Conservation (phyloP, 108 stramenopile genomes). For the Cyclostephanos tholiformis region DNA sequence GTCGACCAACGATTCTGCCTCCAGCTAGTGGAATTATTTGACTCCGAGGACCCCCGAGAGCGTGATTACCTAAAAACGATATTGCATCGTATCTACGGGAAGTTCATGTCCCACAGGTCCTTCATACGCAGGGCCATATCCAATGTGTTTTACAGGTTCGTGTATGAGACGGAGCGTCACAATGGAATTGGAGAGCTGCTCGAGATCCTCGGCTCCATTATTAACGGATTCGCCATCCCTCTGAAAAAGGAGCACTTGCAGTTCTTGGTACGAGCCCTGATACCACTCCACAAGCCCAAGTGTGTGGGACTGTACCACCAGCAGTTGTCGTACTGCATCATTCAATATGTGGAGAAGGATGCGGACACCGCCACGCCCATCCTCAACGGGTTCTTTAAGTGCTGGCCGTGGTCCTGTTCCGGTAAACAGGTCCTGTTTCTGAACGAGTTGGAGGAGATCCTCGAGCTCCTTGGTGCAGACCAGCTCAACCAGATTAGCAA, state of each 20-base stretch:
- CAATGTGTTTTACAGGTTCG: conserved; percentile 96
- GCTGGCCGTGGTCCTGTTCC: conserved; percentile 96
- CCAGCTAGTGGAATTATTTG: conserved; percentile 97
- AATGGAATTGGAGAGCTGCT: conserved; percentile 98
- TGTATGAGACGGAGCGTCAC: conserved; percentile 97
- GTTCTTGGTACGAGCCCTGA: conserved; percentile 93
- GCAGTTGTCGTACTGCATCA: conserved; percentile 99
- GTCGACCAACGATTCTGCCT: conserved; percentile 94
- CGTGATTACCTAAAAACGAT: conserved; percentile 99
- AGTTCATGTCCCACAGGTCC: conserved; percentile 98
- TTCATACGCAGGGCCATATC: conserved; percentile 97
- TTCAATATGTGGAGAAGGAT: conserved; percentile 99
- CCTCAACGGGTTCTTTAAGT: conserved; percentile 95
- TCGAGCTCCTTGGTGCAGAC: conserved; percentile 92
- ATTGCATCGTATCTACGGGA: conserved; percentile 98
- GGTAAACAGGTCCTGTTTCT: conserved; percentile 96
- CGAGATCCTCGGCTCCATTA: conserved; percentile 98
- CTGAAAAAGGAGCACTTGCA: conserved; percentile 98
- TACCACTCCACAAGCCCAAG: conserved; percentile 98
- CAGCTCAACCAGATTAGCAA: conserved; percentile 86
- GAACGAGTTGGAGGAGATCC: conserved; percentile 97
- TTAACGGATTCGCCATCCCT: conserved; percentile 98
- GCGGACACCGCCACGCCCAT: conserved; percentile 96
- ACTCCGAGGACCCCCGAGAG: conserved; percentile 98
- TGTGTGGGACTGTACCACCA: conserved; percentile 98